phyloP scores from a whole-genome alignment of 805 yeast genomes.

The Priceomyces castillae region DNA sequence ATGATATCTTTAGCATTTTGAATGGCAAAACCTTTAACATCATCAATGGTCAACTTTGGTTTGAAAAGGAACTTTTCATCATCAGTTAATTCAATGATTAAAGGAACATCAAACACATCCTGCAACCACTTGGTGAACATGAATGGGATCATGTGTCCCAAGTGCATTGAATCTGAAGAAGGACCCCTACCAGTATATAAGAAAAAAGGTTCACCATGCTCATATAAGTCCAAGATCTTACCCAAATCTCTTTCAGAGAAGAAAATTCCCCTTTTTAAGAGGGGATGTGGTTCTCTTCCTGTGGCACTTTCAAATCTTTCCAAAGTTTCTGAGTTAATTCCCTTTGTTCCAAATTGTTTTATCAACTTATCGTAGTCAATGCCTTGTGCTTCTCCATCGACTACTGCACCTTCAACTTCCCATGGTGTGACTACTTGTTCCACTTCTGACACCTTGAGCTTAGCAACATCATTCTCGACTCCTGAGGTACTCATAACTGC shows the following conservation, averaged over 20 bases:
- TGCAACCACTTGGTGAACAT: constrained; percentile 96
- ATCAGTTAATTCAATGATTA: constrained; percentile 91
- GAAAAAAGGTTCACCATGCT: constrained; percentile 93
- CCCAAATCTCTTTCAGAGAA: constrained; percentile 85
- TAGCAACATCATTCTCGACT: constrained; percentile 16
- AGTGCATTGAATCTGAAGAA: constrained; percentile 87
- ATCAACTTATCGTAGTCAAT: constrained; percentile 91
- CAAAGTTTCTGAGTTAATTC: constrained; percentile 67
- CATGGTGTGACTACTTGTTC: constrained; percentile 74
- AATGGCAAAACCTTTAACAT: constrained; percentile 73
- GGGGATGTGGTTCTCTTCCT: constrained; percentile 89
- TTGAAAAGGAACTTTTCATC: constrained; percentile 97
- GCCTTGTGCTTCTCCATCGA: constrained; percentile 85
- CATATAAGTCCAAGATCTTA: constrained; percentile 81
- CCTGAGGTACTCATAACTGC: constrained; percentile 4
- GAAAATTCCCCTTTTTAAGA: constrained; percentile 85
- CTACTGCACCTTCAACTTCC: constrained; percentile 99
- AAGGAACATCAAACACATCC: constrained; percentile 94
- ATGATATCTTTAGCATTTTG: constrained; percentile 92
- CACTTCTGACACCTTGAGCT: constrained; percentile 12
- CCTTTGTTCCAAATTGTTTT: constrained; percentile 80
- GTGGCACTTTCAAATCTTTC: constrained; percentile 76
- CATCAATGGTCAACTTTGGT: constrained; percentile 82
- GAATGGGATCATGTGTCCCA: constrained; percentile 97
- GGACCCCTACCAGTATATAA: constrained; percentile 98